phyloP scores from a whole-genome alignment of 108 stramenopile genomes.

The Licmophora abbreviata region DNA sequence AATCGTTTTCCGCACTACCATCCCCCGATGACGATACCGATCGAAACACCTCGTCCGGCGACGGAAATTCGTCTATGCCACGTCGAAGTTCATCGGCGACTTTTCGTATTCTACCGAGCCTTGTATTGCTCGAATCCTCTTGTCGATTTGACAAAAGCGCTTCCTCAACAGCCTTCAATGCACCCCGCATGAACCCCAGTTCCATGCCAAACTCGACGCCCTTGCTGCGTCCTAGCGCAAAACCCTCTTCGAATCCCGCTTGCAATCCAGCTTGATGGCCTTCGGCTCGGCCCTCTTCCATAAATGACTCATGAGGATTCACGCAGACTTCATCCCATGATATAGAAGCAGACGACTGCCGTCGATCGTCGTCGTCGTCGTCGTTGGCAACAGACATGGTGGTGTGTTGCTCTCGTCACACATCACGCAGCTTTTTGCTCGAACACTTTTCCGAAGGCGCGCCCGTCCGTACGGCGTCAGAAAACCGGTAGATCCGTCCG shows the following conservation, averaged over 20 bases:
- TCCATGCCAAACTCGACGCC: neutral
- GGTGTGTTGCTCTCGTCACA: too few species aligned
- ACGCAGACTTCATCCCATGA: slow-evolving; percentile 2
- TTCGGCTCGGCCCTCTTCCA: slow-evolving; percentile 1
- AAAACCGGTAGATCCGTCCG: too few species aligned
- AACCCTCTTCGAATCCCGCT: slow-evolving; percentile 3
- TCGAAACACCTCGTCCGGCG: slow-evolving; percentile 1
- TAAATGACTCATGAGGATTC: neutral
- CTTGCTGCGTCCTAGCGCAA: neutral
- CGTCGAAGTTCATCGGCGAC: neutral
- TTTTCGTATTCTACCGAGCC: neutral
- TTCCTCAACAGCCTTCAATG: neutral
- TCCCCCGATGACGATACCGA: neutral
- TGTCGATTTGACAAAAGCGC: neutral
- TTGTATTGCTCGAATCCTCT: neutral
- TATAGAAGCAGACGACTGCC: too few species aligned
- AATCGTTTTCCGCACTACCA: neutral
- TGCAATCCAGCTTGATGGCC: neutral
- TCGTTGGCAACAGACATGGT: too few species aligned
- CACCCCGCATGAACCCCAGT: neutral
- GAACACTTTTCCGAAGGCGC: too few species aligned
- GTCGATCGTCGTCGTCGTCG: neutral
- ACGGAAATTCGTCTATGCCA: neutral
- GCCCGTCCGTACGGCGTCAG: too few species aligned
- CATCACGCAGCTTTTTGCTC: too few species aligned